A percentile compares a stretch with the other conserved stretches of the same genome.
Conservation (phyloP, 371 early-diverging fungal species). For the Umbelopsis sp. region DNA sequence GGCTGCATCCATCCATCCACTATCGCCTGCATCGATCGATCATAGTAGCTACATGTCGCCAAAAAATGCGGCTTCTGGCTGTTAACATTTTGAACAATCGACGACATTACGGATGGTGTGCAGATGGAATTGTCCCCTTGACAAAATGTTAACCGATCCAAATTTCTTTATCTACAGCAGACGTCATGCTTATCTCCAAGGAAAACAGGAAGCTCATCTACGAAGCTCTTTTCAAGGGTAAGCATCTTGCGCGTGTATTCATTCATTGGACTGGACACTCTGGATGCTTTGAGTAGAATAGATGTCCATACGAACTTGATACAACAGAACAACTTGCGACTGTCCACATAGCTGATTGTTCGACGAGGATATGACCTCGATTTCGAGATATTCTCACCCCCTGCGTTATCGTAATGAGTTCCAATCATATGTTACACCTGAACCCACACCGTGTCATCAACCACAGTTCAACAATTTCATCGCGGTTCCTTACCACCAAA, state of each 20-base stretch:
- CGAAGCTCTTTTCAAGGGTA: conserved; percentile 88
- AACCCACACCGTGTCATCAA: too few relatives aligned
- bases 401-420: too few relatives aligned
- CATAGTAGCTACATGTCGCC: background rate
- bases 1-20: conserved; percentile 1
- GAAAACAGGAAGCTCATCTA: conserved; percentile 93
- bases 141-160: background rate
- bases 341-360: too few relatives aligned
- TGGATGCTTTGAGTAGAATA: too few relatives aligned
- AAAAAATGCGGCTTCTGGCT: background rate
- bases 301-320: too few relatives aligned
- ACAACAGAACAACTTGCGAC: too few relatives aligned
- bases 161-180: background rate
- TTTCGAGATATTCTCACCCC: too few relatives aligned
- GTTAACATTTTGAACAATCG: background rate
- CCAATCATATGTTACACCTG: too few relatives aligned
- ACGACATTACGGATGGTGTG: background rate
- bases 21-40: background rate
- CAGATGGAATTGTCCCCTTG: background rate
- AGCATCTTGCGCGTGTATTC: conserved; percentile 13
- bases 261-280: background rate
- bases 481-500: background rate
- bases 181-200: conserved; percentile 92
- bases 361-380: too few relatives aligned
- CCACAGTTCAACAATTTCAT: too few relatives aligned